These are phyloP conservation scores for Salicornia ramosissima DNA, from an alignment of 148 eudicot species.

Conservation along the genomic window DNA sequence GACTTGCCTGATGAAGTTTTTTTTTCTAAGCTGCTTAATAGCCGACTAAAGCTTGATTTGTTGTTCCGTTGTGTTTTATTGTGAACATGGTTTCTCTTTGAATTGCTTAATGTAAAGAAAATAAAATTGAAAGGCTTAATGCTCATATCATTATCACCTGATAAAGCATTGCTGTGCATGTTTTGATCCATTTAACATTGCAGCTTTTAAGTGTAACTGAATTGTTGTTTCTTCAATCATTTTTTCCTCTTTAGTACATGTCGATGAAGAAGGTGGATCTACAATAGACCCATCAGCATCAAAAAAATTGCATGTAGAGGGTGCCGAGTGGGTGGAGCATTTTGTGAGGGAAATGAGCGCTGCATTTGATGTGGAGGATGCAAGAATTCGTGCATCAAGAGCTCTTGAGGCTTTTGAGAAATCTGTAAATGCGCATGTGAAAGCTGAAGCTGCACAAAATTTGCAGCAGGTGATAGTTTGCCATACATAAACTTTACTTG, in stretches of 20 bases:
- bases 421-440: slow-evolving; percentile 46
- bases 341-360: slow-evolving; percentile 66
- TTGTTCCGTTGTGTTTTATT: background rate
- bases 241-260: slow-evolving; percentile 31
- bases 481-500: background rate
- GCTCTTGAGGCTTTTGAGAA: slow-evolving; percentile 80
- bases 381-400: slow-evolving; percentile 60
- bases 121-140: background rate
- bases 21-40: background rate
- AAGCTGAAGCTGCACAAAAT: slow-evolving; percentile 44
- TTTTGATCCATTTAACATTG: background rate
- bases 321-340: slow-evolving; percentile 88
- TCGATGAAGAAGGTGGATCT: slow-evolving; percentile 32
- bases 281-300: slow-evolving; percentile 30
- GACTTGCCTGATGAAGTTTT: background rate
- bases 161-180: background rate
- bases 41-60: background rate
- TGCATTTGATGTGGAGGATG: slow-evolving; percentile 65
- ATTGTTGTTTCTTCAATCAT: background rate
- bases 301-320: slow-evolving; percentile 36
- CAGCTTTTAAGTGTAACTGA: background rate
- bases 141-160: background rate
- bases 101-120: background rate
- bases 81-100: background rate
- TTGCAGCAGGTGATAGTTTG: slow-evolving; percentile 48